Percentiles rank a stretch among this genome's conserved stretches.
Evolutionary conservation across 805 yeast species (phyloP).

Genomic region (Kazachstania psychrophila): DNA sequence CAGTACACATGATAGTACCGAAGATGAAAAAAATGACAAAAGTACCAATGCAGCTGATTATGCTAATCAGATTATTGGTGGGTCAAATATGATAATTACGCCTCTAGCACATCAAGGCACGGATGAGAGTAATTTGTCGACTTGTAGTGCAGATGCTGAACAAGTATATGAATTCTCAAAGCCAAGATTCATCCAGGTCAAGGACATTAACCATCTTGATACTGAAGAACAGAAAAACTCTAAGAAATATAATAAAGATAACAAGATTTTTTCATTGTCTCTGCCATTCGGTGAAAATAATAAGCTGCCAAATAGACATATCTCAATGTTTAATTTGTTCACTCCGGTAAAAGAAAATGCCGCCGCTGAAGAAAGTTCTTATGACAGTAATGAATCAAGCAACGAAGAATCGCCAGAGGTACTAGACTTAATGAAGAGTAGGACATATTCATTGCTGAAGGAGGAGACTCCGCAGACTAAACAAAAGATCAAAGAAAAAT

Average conservation of each 20-base stretch:
- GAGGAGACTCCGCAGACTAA: conserved; percentile 4
- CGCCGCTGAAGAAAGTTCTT: neutral
- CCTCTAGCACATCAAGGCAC: neutral
- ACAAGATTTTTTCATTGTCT: conserved; percentile 31
- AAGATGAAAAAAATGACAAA: neutral
- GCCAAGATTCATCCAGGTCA: conserved; percentile 7
- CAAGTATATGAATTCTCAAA: neutral
- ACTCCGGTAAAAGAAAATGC: neutral
- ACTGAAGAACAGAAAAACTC: conserved; percentile 7
- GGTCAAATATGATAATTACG: conserved; percentile 6
- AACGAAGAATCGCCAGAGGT: neutral
- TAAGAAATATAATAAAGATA: conserved; percentile 10
- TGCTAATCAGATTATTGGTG: conserved; percentile 11
- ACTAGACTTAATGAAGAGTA: neutral
- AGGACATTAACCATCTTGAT: conserved; percentile 9
- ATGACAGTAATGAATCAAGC: neutral
- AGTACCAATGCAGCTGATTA: neutral
- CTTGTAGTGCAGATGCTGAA: neutral
- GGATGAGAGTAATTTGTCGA: neutral
- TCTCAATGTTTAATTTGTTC: conserved; percentile 6
- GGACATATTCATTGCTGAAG: neutral
- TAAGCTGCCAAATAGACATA: conserved; percentile 1
- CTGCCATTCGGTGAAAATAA: conserved; percentile 33
- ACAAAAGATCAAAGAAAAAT: conserved; percentile 23
- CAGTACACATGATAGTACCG: neutral